Conservation (phyloP, 371 early-diverging fungal genomes). For the Rhizopus arrhizus region DNA sequence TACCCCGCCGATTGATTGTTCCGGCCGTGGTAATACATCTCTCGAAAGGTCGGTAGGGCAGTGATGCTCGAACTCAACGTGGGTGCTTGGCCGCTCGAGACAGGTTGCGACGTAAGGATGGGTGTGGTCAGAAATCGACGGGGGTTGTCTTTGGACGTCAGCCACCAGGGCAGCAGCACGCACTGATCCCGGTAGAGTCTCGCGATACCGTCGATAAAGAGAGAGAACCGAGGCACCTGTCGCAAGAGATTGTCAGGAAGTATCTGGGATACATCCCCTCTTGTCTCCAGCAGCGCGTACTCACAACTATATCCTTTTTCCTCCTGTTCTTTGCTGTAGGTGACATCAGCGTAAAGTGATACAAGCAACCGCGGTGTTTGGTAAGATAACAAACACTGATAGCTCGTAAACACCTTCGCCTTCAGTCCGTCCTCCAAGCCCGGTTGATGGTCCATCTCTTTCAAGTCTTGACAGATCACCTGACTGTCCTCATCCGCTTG, state of each 20-base stretch:
- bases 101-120: no score
- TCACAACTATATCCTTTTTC: background rate
- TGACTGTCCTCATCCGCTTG: no score
- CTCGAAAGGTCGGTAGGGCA: no score
- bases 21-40: background rate
- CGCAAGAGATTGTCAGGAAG: background rate
- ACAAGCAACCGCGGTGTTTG: conserved; percentile 96
- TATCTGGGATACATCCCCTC: background rate
- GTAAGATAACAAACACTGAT: conserved; percentile 45
- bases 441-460: conserved; percentile 95
- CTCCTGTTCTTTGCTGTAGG: background rate
- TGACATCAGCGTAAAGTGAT: conserved; percentile 94
- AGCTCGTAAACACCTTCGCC: background rate
- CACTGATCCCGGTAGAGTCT: background rate
- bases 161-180: no score
- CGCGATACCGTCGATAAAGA: background rate
- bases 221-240: background rate
- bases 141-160: no score
- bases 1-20: conserved; percentile 9
- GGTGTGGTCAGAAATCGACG: no score
- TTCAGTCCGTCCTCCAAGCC: conserved; percentile 49
- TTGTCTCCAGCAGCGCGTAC: background rate
- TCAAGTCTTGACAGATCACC: conserved; percentile 63
- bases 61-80: no score
- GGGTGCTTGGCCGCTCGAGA: no score